Conservation (phyloP, 306 rosid species). For the Quercus wislizeni region DNA sequence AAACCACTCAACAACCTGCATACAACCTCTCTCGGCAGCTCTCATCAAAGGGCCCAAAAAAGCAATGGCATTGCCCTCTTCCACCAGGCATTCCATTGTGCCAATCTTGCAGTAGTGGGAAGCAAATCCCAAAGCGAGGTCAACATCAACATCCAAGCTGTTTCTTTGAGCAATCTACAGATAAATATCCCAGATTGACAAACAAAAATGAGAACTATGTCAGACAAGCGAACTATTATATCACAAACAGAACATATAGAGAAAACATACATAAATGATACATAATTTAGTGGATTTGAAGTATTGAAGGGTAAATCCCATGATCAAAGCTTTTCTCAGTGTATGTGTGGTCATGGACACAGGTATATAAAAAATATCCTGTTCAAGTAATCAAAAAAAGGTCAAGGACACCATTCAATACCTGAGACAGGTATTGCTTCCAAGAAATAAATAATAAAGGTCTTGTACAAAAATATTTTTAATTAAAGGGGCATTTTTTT, state of each 20-base stretch:
- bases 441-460: neutral
- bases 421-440: neutral
- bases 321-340: neutral
- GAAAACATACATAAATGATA: neutral
- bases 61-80: slow-evolving; percentile 88
- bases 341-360: neutral
- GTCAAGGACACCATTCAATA: neutral
- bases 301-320: neutral
- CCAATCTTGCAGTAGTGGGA: slow-evolving; percentile 85
- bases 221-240: neutral
- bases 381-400: neutral
- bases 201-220: slow-evolving; percentile 7
- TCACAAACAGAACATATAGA: slow-evolving; percentile 2
- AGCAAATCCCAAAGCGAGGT: slow-evolving; percentile 89
- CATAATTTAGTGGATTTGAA: neutral
- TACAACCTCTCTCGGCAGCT: slow-evolving; percentile 91
- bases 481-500: neutral
- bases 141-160: slow-evolving; percentile 89
- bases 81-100: slow-evolving; percentile 90
- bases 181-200: slow-evolving; percentile 29
- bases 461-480: neutral
- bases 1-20: slow-evolving; percentile 86
- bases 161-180: slow-evolving; percentile 81
- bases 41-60: slow-evolving; percentile 90
- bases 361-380: neutral